Base-by-base conservation (phyloP, 176 grass and related monocot genomes). In the Oropetium thomaeum region DNA sequence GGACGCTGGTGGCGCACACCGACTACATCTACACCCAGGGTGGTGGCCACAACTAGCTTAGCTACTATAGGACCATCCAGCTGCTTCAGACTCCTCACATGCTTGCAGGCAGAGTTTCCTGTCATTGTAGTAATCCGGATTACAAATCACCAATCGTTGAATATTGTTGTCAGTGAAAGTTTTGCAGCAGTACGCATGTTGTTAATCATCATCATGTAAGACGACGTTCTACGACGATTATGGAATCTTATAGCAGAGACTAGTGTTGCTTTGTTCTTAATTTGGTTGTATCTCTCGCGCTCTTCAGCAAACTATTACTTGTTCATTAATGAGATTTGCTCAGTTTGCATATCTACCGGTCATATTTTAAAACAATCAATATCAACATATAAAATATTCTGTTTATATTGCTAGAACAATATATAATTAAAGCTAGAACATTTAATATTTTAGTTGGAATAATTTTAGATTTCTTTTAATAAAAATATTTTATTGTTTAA, bases 21-120 rank as follows among this genome's bases (percentile, higher is more conserved):
- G 88, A 90, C 55, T 90, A 90, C 74, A 90, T 90, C 79, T 90
- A 90, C 88, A 90, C 83, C 33, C 88, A 87, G 80, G 53, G 53
- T 28, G 75, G 70, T 31, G 68, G 73, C 16, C 75, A 90, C 59
- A 65, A 63, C 62, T 83, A 83, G 43, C 13, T 42, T 11, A 42
- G 10, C 8, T 42, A 42, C 5, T 5, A 37, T 37, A 37, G 35
- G 7, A 37, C 1, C 5, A 1, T 10, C 16, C 47, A 65, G 10
- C 58, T 28, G 29, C 59, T 9, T 16, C 35, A 42, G 22, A 26
- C 15, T 7, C n/a, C 33, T 26, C 59, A 62, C 16, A 34, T 20
- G 58, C 29, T 9, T 43, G 39, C 13, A 40, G 8, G n/a, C 4
- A n/a, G 13, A 25, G 19, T 23, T 25, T 40, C 20, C 10, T 20